phyloP scores from a whole-genome alignment of 2,329 filamentous ascomycete genomes.

The Xylariaceae sp. region DNA sequence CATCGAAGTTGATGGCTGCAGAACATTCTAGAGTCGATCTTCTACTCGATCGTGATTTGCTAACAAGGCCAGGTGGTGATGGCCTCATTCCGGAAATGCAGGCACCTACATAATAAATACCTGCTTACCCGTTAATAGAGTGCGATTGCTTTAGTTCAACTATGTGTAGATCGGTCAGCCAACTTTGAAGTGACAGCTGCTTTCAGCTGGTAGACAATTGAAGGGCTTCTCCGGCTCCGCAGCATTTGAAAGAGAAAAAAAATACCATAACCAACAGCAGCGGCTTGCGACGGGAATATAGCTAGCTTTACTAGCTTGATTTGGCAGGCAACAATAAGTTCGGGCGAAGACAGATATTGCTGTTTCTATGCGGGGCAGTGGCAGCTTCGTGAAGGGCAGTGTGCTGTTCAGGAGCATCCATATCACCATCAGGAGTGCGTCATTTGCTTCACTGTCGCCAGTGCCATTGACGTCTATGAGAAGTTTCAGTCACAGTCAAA shows the following conservation, averaged over 20 bases:
- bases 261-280: no score
- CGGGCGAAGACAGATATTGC: conserved; percentile 12
- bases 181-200: no score
- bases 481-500: conserved; percentile 24
- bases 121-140: no score
- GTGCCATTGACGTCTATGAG: conserved; percentile 21
- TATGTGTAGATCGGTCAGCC: no score
- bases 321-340: conserved; percentile 22
- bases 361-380: conserved; percentile 37
- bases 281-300: conserved; percentile 22
- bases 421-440: conserved; percentile 38
- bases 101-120: not conserved
- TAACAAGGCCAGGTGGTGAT: not conserved
- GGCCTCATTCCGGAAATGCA: not conserved
- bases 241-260: not conserved
- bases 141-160: no score
- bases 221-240: not conserved
- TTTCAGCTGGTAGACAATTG: conserved; percentile 2
- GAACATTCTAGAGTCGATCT: not conserved
- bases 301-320: conserved; percentile 24
- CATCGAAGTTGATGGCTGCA: no score
- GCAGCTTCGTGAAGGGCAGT: conserved; percentile 38
- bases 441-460: conserved; percentile 27
- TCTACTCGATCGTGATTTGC: not conserved
- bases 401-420: conserved; percentile 39